Evolutionary conservation across 1,284 basidiomycete genomes (phyloP), one percentile per base, ranked within the genome.

Genomic region (Tranzscheliella williamsii): DNA sequence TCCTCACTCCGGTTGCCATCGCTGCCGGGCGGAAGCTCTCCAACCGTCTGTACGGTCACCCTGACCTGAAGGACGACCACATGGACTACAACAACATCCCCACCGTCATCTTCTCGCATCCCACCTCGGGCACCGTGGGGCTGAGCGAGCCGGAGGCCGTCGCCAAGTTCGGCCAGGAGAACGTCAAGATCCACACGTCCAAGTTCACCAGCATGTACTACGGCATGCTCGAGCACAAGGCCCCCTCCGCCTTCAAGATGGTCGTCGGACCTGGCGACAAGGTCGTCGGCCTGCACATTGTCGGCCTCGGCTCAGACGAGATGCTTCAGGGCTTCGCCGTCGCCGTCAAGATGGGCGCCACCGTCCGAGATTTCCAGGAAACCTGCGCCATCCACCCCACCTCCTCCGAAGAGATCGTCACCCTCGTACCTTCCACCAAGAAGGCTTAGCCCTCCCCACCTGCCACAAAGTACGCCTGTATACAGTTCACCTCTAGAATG

Each of bases 1-100:
- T 93, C 22, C 83, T 99, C 54, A 99, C 94, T 1, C 94, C 95
- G n/a, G 95, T 99, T 5, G 95, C 94, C 18, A 95, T 99, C 56
- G 94, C 94, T 38, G 95, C 95, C 5, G 94, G 92, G 20, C 83
- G 94, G 48, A 82, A 91, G 55, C 81, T 97, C 30, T 84, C 87
- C 39, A 98, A 97, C 81, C 82, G 95, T 40, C 80, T 98, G 42
- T 98, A 91, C 76, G 95, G 94, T 9, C 85, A 86, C 0, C 83
- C 85, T 43, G 82, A 89, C 79, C 91, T 84, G 82, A 90, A 88
- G 81, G 79, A 88, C 48, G 89, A 96, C 73, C 90, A 92, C 79
- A 83, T 97, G 58, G 84, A 83, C 73, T 99, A 98, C 78, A 84
- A 87, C 34, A 85, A 96, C 78, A 92, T 99, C 61, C 88, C 95